Evolutionary conservation across 371 early-diverging fungal genomes (phyloP).

Genomic region (Batrachochytrium dendrobatidis): DNA sequence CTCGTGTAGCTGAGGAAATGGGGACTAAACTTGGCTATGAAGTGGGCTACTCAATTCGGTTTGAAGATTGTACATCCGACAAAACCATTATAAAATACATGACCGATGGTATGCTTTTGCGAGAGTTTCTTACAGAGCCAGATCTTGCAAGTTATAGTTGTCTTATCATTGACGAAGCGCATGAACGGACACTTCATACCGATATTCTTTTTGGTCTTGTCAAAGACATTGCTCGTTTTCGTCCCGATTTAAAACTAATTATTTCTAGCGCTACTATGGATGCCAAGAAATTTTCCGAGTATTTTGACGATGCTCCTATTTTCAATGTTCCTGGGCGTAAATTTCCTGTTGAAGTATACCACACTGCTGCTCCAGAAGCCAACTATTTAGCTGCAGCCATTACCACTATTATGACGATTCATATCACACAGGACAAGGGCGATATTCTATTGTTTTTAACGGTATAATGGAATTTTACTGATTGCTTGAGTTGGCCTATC

Average conservation of each 20-base stretch:
- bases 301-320: constrained; percentile 94
- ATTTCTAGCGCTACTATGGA: constrained; percentile 99
- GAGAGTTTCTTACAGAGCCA: constrained; percentile 97
- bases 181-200: constrained; percentile 97
- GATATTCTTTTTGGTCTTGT: constrained; percentile 97
- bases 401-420: constrained; percentile 92
- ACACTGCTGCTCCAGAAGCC: constrained; percentile 93
- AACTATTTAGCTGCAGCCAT: constrained; percentile 95
- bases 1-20: constrained; percentile 94
- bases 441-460: constrained; percentile 98
- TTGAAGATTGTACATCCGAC: constrained; percentile 95
- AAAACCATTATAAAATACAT: constrained; percentile 94
- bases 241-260: constrained; percentile 88
- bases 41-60: constrained; percentile 97
- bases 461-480: constrained; percentile 23
- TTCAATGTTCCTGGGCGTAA: constrained; percentile 91
- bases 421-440: constrained; percentile 81
- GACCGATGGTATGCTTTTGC: constrained; percentile 98
- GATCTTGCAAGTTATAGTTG: constrained; percentile 84
- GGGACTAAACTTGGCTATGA: constrained; percentile 85
- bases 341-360: constrained; percentile 90
- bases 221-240: constrained; percentile 90
- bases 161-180: constrained; percentile 99
- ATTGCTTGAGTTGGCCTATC: background rate
- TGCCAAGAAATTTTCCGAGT: constrained; percentile 90